Base-by-base conservation (phyloP, 768 basidiomycete genomes). In the Mycena vulgaris region DNA sequence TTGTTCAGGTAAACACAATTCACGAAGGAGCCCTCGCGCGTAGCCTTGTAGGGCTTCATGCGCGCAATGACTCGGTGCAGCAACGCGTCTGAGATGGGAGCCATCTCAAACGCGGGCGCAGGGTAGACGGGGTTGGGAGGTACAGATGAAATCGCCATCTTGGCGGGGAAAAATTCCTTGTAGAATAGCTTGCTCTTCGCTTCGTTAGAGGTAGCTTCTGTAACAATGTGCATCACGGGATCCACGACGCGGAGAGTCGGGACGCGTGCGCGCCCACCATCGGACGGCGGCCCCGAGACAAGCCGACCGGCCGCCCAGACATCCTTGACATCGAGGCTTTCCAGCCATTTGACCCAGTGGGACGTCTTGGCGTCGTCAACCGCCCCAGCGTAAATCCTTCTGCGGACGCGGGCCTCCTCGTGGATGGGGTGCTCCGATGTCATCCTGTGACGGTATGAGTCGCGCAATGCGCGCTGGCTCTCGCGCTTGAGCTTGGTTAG, bases 291-390 rank as follows among this genome's bases (percentile, higher is more conserved):
- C 1, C 52, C 56, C 0, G 53, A 75, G 0, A 79, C 49, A 25
- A 78, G 80, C 0, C 40, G 63, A 68, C 76, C 0, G 2, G 45
- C 45, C n/a, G 49, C 75, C 79, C 79, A 81, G 1, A 82, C 49
- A 0, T 71, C 65, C 0, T 47, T 45, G 0, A 23, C 42, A 0
- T 61, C 51, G 0, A 75, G 61, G 0, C 77, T 65, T 16, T 80
- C 76, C 2, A 82, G 75, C 65, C 73, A 84, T 3, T 76, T 66
- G 1, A 61, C 58, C 81, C 79, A 84, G 51, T 79, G 72, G 0
- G 58, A 58, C 0, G 56, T 57, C 53, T 81, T 83, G 0, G 78
- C 74, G 5, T 58, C 52, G 8, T 69, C 21, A 2, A 79, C 75
- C 0, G 35, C 70, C 0, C 77, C 66, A 0, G 64, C 40, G 23